Base-by-base conservation (phyloP, 768 basidiomycete genomes). In the Kwoniella sp. region DNA sequence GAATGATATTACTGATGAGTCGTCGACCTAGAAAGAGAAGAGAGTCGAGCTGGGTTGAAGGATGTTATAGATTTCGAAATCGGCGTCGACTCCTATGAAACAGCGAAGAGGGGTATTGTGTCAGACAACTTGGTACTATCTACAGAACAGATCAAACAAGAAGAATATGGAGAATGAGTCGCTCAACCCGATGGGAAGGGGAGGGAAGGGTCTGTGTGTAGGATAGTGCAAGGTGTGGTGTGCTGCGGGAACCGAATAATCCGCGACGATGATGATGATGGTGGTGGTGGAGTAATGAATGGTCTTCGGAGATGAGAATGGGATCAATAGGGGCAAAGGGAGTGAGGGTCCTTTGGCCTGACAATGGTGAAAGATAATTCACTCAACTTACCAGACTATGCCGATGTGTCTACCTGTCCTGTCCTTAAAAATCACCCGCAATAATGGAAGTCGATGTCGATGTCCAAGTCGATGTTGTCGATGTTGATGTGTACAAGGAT, bases 1-100 rank as follows among this genome's bases (percentile, higher is more conserved):
- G 70, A 61, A 29, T 15, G 25, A 24, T n/a, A 22, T 40, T 24
- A 30, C 6, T 37, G 33, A 37, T 37, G 5, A 37, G 37, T 7
- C 27, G 26, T 27, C 24, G 19, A 55, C 12, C 6, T n/a, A n/a
- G 7, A 40, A 15, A 44, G 44, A n/a, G 44, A 49, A 26, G 56
- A 19, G 56, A 26, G 8, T 44, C 33, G n/a, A n/a, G n/a, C n/a
- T n/a, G n/a, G n/a, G n/a, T n/a, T n/a, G n/a, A n/a, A n/a, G n/a
- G n/a, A n/a, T n/a, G n/a, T n/a, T n/a, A n/a, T n/a, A n/a, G n/a
- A n/a, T n/a, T n/a, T n/a, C n/a, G n/a, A n/a, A n/a, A n/a, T n/a
- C n/a, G n/a, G n/a, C n/a, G 33, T 33, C 33, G 33, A 13, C 5
- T 33, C 33, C 33, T 5, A 6, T 33, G 33, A 33, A 33, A 6